Evolutionary conservation across 805 yeast genomes (phyloP).

Genomic region (Candida glaebosa): DNA sequence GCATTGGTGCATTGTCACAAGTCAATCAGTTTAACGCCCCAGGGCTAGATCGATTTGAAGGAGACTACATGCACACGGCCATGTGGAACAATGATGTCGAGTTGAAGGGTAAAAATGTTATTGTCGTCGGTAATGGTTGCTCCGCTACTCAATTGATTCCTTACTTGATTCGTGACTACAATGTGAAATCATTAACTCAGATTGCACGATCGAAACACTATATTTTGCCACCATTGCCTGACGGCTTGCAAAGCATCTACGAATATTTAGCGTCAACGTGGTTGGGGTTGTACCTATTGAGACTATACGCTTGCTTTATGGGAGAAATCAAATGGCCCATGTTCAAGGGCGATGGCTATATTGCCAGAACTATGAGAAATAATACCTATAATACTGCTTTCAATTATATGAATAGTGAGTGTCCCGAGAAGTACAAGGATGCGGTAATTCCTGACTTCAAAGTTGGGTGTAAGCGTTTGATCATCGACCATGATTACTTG

Average conservation of each 20-base stretch:
- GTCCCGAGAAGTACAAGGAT: constrained; percentile 33
- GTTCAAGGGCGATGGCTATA: constrained; percentile 23
- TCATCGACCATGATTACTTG: constrained; percentile 35
- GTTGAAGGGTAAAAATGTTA: constrained; percentile 6
- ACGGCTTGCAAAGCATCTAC: constrained; percentile 22
- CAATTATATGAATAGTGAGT: constrained; percentile 22
- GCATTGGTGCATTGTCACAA: constrained; percentile 5
- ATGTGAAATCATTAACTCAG: constrained; percentile 7
- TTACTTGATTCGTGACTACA: neutral
- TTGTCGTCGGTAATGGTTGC: constrained; percentile 9
- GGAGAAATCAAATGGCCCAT: constrained; percentile 34
- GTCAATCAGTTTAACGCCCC: constrained; percentile 4
- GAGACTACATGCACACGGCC: constrained; percentile 8
- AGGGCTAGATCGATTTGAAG: constrained; percentile 7
- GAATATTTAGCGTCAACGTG: constrained; percentile 19
- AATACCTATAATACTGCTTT: constrained; percentile 15
- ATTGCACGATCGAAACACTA: constrained; percentile 6
- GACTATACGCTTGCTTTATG: constrained; percentile 19
- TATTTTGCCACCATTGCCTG: constrained; percentile 7
- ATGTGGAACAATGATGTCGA: constrained; percentile 5
- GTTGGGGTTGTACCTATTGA: constrained; percentile 20
- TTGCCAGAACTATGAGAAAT: constrained; percentile 23
- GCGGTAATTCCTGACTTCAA: constrained; percentile 34
- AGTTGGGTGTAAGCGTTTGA: constrained; percentile 40
- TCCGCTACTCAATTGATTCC: constrained; percentile 9